Percentiles rank a stretch among this genome's conserved stretches.
These are phyloP conservation scores for Nicotiana otophora DNA, from an alignment of 257 asterid genomes.

Conservation along the genomic window DNA sequence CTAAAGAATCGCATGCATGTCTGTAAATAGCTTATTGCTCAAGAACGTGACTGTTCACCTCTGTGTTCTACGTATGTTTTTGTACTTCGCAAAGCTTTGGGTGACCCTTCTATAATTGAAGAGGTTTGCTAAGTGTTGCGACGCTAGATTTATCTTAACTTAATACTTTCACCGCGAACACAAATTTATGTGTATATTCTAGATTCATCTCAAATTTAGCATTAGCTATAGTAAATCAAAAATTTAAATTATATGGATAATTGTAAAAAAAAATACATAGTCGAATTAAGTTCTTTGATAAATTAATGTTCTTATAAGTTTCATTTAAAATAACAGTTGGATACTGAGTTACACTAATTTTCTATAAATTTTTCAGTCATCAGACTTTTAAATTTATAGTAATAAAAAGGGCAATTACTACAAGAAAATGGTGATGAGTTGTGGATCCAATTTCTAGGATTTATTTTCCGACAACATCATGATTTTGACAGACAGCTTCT, in stretches of 20 bases:
- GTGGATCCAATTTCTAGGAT: neutral
- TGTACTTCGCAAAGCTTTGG: neutral
- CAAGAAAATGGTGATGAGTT: neutral
- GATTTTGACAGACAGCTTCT: slow-evolving; percentile 23
- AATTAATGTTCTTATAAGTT: neutral
- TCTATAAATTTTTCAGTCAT: no score
- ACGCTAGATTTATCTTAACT: fast-evolving
- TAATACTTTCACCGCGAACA: no score
- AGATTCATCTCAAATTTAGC: no score
- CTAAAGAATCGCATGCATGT: neutral
- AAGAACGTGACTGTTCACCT: neutral
- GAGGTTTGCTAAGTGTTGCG: neutral
- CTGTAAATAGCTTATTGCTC: neutral
- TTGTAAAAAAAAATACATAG: no score
- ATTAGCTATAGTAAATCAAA: no score
- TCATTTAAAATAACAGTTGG: neutral
- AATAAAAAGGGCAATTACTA: neutral
- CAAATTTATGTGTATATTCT: no score
- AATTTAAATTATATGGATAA: no score
- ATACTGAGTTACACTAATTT: no score
- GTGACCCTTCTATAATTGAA: neutral
- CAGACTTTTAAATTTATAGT: no score
- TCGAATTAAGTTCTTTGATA: neutral
- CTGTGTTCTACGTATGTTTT: neutral
- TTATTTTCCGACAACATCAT: slow-evolving; percentile 20